Conservation (phyloP, 441 rosid species). For the Bruguiera hainesii region DNA sequence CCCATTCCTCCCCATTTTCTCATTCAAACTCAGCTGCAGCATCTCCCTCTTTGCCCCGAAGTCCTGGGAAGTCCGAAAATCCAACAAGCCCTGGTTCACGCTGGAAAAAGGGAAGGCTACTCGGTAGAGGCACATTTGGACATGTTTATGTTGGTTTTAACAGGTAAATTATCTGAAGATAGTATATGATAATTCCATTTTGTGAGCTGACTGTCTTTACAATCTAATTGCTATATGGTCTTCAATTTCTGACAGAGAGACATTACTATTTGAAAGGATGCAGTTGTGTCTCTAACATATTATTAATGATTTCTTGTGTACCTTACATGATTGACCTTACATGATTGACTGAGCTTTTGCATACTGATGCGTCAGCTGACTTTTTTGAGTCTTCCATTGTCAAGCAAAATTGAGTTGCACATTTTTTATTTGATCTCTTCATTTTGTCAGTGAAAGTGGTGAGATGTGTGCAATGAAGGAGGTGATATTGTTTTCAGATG, state of each 20-base stretch:
- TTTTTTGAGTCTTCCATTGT: background rate
- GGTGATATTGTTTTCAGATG: constrained; percentile 79
- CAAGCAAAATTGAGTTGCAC: background rate
- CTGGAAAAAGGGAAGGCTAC: constrained; percentile 56
- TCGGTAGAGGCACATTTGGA: constrained; percentile 43
- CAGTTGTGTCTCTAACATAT: background rate
- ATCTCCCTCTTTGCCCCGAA: constrained; percentile 83
- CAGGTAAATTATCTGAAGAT: constrained; percentile 17
- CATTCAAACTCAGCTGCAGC: constrained; percentile 70
- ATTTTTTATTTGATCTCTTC: constrained; percentile 19
- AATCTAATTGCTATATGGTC: background rate
- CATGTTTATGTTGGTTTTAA: constrained; percentile 47
- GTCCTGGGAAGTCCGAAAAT: constrained; percentile 76
- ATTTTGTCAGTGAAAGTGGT: constrained; percentile 65
- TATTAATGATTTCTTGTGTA: background rate
- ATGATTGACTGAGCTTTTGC: background rate
- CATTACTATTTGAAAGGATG: background rate
- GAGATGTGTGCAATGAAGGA: constrained; percentile 98
- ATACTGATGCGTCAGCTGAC: background rate
- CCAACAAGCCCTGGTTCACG: constrained; percentile 68
- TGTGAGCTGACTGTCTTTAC: background rate
- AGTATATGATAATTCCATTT: background rate
- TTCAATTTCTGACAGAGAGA: background rate
- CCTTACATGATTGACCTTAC: background rate
- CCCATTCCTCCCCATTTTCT: constrained; percentile 65